phyloP scores from a whole-genome alignment of 2,329 filamentous ascomycete genomes.

The Arthroderma sp. region DNA sequence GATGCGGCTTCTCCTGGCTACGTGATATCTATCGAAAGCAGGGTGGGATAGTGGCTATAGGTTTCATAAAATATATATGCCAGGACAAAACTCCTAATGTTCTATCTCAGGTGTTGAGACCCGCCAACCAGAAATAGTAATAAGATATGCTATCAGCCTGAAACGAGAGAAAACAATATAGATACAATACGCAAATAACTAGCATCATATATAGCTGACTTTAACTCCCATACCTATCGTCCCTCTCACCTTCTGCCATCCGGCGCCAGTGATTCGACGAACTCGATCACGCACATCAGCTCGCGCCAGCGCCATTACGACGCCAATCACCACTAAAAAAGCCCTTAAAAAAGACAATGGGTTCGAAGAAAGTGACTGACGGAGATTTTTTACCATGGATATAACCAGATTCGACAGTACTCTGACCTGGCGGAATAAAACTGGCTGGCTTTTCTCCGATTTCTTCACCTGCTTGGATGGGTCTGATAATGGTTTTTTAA shows the following conservation, averaged over 20 bases:
- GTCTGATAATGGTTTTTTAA: conserved; percentile 15
- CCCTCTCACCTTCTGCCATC: conserved; percentile 67
- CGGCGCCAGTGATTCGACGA: conserved; percentile 51
- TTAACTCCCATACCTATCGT: conserved; percentile 96
- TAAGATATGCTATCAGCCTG: no score
- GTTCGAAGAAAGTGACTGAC: conserved; percentile 40
- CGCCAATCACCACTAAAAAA: conserved; percentile 64
- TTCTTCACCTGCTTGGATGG: conserved; percentile 28
- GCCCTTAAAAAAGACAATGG: conserved; percentile 47
- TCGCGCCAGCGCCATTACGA: conserved; percentile 64
- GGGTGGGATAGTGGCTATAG: no score
- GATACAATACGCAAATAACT: background rate
- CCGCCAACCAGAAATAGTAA: no score
- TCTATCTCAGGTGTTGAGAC: no score
- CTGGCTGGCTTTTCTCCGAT: conserved; percentile 21
- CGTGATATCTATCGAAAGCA: no score
- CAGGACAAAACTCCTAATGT: no score
- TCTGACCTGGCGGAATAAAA: conserved; percentile 26
- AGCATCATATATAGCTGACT: conserved; percentile 72
- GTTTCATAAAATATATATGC: no score
- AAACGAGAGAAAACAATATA: no score
- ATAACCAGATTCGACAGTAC: conserved; percentile 36
- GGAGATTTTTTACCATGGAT: conserved; percentile 37
- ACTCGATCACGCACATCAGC: conserved; percentile 63
- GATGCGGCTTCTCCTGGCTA: no score